A percentile compares a stretch with the other conserved stretches of the same genome.
These are phyloP conservation scores for Schrenkiella parvula DNA, from an alignment of 345 rosid genomes.

Conservation along the genomic window DNA sequence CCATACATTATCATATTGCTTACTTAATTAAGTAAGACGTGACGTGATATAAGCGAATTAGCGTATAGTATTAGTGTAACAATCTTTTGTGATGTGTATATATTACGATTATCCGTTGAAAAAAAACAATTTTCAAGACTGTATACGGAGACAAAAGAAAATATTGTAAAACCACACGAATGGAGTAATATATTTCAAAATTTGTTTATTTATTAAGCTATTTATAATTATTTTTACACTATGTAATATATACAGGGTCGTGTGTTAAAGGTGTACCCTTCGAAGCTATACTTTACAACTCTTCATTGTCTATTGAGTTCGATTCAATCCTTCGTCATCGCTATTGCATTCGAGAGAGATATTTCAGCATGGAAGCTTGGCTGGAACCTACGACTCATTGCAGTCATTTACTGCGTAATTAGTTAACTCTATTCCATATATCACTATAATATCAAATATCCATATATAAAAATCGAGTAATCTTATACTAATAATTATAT, in stretches of 20 bases:
- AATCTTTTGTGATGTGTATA: not conserved
- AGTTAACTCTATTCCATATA: not conserved
- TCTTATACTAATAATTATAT: not conserved
- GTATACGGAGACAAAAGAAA: not conserved
- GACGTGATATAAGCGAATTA: not conserved
- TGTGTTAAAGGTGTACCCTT: slow-evolving; percentile 64
- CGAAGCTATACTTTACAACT: slow-evolving; percentile 78
- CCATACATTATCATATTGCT: not conserved
- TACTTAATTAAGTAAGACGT: not conserved
- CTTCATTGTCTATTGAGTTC: slow-evolving; percentile 74
- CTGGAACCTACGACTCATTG: slow-evolving; percentile 69
- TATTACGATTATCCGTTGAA: not conserved
- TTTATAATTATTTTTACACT: no score
- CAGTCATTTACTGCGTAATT: slow-evolving; percentile 80
- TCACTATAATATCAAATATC: not conserved
- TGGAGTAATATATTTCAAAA: not conserved
- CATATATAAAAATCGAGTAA: not conserved
- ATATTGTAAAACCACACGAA: not conserved
- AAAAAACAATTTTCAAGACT: not conserved
- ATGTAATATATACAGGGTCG: no score
- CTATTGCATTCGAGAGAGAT: slow-evolving; percentile 74
- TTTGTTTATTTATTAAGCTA: no score
- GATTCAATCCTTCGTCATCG: slow-evolving; percentile 66
- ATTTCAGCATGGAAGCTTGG: slow-evolving; percentile 71
- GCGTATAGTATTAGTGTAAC: no score